A percentile compares a stretch with the other conserved stretches of the same genome.
phyloP scores from a whole-genome alignment of 2,329 filamentous ascomycete genomes.

The Orbilia quercus region DNA sequence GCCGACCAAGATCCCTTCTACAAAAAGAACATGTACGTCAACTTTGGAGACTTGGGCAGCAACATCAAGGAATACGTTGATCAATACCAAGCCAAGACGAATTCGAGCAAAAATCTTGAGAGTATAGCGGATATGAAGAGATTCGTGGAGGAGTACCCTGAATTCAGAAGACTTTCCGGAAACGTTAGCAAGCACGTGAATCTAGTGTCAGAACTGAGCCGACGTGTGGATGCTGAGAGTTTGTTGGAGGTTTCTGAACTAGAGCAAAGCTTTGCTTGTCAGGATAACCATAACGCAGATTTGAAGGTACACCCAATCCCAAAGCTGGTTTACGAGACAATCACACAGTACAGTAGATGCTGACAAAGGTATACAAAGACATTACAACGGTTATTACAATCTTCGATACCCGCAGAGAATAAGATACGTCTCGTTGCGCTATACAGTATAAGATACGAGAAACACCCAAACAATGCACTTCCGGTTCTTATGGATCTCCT shows the following conservation, averaged over 20 bases:
- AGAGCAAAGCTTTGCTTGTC: conserved; percentile 95
- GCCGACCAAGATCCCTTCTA: conserved; percentile 99
- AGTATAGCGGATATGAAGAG: conserved; percentile 99
- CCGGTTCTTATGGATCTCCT: conserved; percentile 88
- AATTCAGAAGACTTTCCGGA: conserved; percentile 94
- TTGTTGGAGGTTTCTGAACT: conserved; percentile 96
- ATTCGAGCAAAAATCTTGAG: conserved; percentile 93
- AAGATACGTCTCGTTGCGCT: conserved; percentile 91
- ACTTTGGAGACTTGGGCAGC: conserved; percentile 76
- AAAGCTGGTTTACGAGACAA: not conserved
- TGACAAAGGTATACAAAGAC: conserved; percentile 67
- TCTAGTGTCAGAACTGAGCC: conserved; percentile 89
- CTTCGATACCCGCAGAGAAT: conserved; percentile 79
- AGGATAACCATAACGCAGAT: conserved; percentile 91
- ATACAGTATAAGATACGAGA: conserved; percentile 93
- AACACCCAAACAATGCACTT: conserved; percentile 83
- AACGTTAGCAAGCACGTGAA: conserved; percentile 99
- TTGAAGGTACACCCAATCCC: conserved; percentile 74
- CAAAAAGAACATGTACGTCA: conserved; percentile 82
- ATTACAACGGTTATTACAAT: conserved; percentile 86
- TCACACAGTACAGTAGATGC: too few relatives aligned
- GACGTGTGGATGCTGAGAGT: conserved; percentile 84
- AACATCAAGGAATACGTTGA: conserved; percentile 89
- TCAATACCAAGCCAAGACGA: conserved; percentile 97
- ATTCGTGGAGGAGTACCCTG: conserved; percentile 98